Conservation (phyloP, 495 filamentous ascomycete species). For the Penicillium soppii region DNA sequence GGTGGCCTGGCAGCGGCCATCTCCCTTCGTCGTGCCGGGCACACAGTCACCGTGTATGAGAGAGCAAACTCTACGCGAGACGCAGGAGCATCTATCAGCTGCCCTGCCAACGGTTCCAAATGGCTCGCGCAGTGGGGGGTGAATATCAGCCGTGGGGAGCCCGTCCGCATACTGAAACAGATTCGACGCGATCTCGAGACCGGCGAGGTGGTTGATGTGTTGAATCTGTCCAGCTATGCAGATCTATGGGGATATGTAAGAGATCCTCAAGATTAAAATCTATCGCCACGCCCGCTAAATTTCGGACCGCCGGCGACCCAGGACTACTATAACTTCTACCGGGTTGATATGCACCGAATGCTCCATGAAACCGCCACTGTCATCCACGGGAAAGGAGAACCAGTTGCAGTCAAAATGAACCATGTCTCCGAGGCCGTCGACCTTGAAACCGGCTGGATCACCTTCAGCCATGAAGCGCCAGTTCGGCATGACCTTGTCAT, state of each 20-base stretch:
- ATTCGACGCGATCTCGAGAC: background rate
- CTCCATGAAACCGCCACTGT: too few relatives aligned
- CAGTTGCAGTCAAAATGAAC: too few relatives aligned
- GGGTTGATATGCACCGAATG: slow-evolving; percentile 33
- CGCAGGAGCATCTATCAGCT: slow-evolving; percentile 29
- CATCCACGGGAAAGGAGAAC: too few relatives aligned
- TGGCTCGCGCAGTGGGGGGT: slow-evolving; percentile 32
- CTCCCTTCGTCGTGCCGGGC: slow-evolving; percentile 50
- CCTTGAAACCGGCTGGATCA: slow-evolving; percentile 22
- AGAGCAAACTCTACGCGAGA: slow-evolving; percentile 31
- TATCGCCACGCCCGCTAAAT: too few relatives aligned
- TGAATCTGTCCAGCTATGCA: too few relatives aligned
- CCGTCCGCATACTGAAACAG: slow-evolving; percentile 13
- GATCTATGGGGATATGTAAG: too few relatives aligned
- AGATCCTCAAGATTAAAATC: too few relatives aligned
- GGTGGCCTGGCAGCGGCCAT: slow-evolving; percentile 54
- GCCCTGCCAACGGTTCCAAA: slow-evolving; percentile 25
- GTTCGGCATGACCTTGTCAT: slow-evolving; percentile 32
- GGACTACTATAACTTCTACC: slow-evolving; percentile 35
- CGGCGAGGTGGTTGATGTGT: too few relatives aligned
- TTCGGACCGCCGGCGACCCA: background rate
- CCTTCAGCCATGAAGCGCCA: too few relatives aligned
- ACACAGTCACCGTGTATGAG: slow-evolving; percentile 45
- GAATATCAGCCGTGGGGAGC: slow-evolving; percentile 26
- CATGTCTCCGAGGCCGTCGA: too few relatives aligned